phyloP scores from a whole-genome alignment of 1,284 basidiomycete genomes.

The Sanghuangporus sanghuang region DNA sequence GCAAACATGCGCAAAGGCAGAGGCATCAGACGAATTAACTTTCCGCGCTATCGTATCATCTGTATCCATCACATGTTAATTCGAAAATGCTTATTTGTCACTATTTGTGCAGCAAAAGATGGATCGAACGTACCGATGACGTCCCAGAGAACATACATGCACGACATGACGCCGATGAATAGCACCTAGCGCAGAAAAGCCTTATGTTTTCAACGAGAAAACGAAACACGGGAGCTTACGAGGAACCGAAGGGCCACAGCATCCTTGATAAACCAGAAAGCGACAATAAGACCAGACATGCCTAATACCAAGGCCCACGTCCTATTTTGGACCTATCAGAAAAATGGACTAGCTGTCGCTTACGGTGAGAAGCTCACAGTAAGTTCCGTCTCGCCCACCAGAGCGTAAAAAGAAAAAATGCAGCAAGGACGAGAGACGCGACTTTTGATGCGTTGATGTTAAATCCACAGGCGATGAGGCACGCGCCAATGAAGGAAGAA shows the following conservation, averaged over 20 bases:
- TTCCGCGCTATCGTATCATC: conserved; percentile 90
- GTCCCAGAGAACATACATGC: conserved; percentile 85
- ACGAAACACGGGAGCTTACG: conserved; percentile 33
- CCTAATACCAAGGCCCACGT: conserved; percentile 72
- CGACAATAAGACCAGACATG: conserved; percentile 67
- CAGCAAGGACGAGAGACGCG: conserved; percentile 77
- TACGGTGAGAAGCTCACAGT: conserved; percentile 46
- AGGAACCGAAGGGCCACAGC: conserved; percentile 70
- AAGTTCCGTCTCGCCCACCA: conserved; percentile 86
- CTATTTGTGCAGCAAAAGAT: neutral
- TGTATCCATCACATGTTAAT: conserved; percentile 27
- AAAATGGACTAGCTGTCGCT: neutral
- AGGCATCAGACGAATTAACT: conserved; percentile 89
- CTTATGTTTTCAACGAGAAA: conserved; percentile 15
- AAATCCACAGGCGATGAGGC: conserved; percentile 88
- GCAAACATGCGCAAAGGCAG: conserved; percentile 83
- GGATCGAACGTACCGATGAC: conserved; percentile 56
- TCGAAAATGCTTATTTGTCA: neutral
- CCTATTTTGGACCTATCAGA: conserved; percentile 31
- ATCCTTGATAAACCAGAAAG: conserved; percentile 83
- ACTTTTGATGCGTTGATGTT: conserved; percentile 92
- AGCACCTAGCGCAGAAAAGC: conserved; percentile 52
- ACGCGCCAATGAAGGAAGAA: conserved; percentile 85
- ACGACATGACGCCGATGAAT: conserved; percentile 95
- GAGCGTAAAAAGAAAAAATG: conserved; percentile 87